Percentiles rank a stretch among this genome's conserved stretches.
Conservation (phyloP, 2,329 filamentous ascomycete genomes). For the Coniella vitis region DNA sequence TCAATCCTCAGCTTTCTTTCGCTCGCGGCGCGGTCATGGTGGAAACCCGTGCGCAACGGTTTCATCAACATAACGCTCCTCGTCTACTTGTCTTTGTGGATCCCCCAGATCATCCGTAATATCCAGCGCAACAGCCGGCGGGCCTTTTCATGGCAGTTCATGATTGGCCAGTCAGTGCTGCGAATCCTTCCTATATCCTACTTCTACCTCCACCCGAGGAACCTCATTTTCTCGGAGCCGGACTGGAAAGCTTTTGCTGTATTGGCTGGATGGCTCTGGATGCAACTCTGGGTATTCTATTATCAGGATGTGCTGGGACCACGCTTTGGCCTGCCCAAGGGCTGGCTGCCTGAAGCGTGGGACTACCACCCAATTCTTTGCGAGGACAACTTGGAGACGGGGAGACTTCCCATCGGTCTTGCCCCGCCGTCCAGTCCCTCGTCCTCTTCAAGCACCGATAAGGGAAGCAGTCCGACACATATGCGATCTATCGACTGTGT, state of each 20-base stretch:
- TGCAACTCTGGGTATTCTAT: constrained; percentile 72
- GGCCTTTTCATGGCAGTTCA: constrained; percentile 86
- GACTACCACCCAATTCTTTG: constrained; percentile 90
- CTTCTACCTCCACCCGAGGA: constrained; percentile 71
- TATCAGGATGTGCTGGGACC: constrained; percentile 83
- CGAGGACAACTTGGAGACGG: constrained; percentile 74
- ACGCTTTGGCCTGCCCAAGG: constrained; percentile 71
- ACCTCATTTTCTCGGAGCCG: constrained; percentile 70
- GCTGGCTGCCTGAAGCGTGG: constrained; percentile 69
- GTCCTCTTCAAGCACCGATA: constrained; percentile 25
- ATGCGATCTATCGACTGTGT: constrained; percentile 73
- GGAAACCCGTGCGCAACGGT: constrained; percentile 43
- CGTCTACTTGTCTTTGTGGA: constrained; percentile 82
- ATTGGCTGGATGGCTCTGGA: constrained; percentile 74
- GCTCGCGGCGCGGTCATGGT: constrained; percentile 55
- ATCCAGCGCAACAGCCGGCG: constrained; percentile 83
- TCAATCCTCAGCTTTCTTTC: constrained; percentile 51
- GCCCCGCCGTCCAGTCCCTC: constrained; percentile 28
- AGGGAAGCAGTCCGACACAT: constrained; percentile 19
- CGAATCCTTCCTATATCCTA: constrained; percentile 77
- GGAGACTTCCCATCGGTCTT: constrained; percentile 72
- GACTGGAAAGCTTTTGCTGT: constrained; percentile 59
- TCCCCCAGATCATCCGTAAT: constrained; percentile 88
- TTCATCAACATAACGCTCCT: constrained; percentile 62
- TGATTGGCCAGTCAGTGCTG: constrained; percentile 73